Percentiles rank a stretch among this genome's conserved stretches.
Evolutionary conservation across 2,329 filamentous ascomycete genomes (phyloP).

Genomic region (Leptodontidium sp.): DNA sequence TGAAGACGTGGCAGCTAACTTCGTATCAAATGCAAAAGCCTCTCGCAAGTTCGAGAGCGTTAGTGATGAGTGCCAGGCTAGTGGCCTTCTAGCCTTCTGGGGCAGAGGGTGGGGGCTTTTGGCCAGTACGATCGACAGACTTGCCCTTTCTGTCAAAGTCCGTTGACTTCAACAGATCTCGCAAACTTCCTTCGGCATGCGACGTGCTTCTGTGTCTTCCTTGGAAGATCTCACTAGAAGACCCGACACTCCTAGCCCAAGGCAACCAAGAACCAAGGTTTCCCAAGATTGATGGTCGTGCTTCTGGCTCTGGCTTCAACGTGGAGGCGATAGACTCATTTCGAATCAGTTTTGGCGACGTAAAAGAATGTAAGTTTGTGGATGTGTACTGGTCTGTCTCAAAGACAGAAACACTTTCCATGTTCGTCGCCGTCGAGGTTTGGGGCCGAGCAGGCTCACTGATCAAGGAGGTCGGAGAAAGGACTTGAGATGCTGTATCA

Average conservation of each 20-base stretch:
- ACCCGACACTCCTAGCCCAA: slow-evolving; percentile 35
- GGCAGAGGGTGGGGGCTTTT: slow-evolving; percentile 5
- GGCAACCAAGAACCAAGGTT: slow-evolving; percentile 46
- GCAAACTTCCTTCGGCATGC: slow-evolving; percentile 64
- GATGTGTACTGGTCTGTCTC: slow-evolving; percentile 29
- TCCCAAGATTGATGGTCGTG: slow-evolving; percentile 39
- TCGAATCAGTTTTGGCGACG: slow-evolving; percentile 40
- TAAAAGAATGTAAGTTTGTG: slow-evolving; percentile 34
- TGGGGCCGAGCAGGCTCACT: slow-evolving; percentile 65
- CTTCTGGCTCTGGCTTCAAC: slow-evolving; percentile 32
- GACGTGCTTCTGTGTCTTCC: slow-evolving; percentile 47
- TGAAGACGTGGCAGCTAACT: background rate
- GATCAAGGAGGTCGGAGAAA: slow-evolving; percentile 55
- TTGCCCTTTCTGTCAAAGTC: slow-evolving; percentile 47
- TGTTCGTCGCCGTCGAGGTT: slow-evolving; percentile 55
- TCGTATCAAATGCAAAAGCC: background rate
- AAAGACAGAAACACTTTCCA: slow-evolving; percentile 35
- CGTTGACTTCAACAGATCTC: slow-evolving; percentile 57
- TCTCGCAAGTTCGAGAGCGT: background rate
- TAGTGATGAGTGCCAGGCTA: background rate
- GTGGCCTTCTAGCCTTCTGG: background rate
- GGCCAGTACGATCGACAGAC: slow-evolving; percentile 38
- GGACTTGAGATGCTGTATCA: slow-evolving; percentile 47
- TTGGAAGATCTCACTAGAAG: slow-evolving; percentile 33
- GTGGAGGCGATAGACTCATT: slow-evolving; percentile 43